Base-by-base conservation (phyloP, 2,329 filamentous ascomycete species). In the Sclerotinia spermophila region DNA sequence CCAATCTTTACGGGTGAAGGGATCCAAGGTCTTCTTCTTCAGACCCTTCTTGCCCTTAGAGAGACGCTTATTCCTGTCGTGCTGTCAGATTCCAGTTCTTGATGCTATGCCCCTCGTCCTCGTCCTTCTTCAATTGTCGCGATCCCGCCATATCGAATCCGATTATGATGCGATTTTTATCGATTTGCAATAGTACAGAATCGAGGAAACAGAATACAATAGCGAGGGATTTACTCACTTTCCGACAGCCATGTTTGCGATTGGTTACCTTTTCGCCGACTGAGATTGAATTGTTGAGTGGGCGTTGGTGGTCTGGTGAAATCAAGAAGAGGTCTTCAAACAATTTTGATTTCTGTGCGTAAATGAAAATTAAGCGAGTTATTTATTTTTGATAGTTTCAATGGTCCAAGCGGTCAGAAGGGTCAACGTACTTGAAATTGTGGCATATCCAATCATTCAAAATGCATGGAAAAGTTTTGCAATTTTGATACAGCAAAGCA, bases 21-120 rank as follows among this genome's bases (percentile, higher is more conserved):
- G 95, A 85, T 99, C 96, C 80, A 91, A 87, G 81, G 94, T 95
- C 87, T 95, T 95, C 95, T 99, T 98, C 93, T 98, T 98, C 84
- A 98, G 89, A 85, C 96, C 95, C 91, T 99, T 99, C 93, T 98
- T 99, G 87, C 96, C 96, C 90, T 99, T 99, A 78, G 96, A 98
- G 88, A 99, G 90, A 89, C 96, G 94, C 94, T 99, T 99, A 91
- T 99, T 99, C 93, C 91, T 94, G 71, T 76, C 64, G 59, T 76
- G 55, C 70, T 75, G 78, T 80, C 73, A 80, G 78, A 77, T 61
- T 53, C 67, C 64, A 71, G 71, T 70, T 69, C 62, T 67, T 27
- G 62, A 56, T 45, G 68, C 67, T 71, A 72, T 74, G 72, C 74
- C 75, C 74, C 73, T 73, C 73, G 72, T 62, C 73, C 66, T 45